Conservation (phyloP, 768 basidiomycete genomes). For the Boletus edulis region DNA sequence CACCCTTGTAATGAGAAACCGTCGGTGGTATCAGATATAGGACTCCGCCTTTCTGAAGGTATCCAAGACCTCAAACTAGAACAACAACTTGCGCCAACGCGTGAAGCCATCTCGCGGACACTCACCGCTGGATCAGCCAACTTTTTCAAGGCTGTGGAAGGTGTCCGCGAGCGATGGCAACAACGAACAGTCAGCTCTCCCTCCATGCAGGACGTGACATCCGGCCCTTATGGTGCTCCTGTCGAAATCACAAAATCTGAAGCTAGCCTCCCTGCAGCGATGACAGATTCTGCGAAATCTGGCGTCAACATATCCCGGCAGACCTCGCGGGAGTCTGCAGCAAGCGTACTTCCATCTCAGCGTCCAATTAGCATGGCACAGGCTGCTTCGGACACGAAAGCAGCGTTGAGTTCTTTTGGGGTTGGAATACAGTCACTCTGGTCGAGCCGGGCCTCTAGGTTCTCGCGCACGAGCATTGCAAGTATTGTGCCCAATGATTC, state of each 20-base stretch:
- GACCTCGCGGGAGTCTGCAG: constrained; percentile 28
- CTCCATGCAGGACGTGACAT: constrained; percentile 22
- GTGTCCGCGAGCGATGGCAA: constrained; percentile 75
- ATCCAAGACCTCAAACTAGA: constrained; percentile 92
- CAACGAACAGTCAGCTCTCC: constrained; percentile 34
- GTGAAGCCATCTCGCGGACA: constrained; percentile 83
- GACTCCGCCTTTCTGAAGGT: constrained; percentile 88
- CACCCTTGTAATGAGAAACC: constrained; percentile 94
- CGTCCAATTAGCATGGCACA: constrained; percentile 30
- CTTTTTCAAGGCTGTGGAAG: constrained; percentile 89
- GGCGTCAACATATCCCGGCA: constrained; percentile 15
- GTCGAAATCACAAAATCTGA: constrained; percentile 33
- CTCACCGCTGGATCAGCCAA: constrained; percentile 70
- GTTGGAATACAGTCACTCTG: constrained; percentile 49
- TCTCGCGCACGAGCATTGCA: constrained; percentile 33
- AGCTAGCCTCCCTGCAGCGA: constrained; percentile 11
- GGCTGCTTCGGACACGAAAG: constrained; percentile 34
- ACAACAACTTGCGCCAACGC: constrained; percentile 89
- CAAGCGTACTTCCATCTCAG: constrained; percentile 5
- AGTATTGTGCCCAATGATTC: constrained; percentile 27
- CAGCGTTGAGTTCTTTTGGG: constrained; percentile 40
- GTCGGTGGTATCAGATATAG: constrained; percentile 86
- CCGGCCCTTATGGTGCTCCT: constrained; percentile 19
- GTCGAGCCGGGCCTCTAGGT: constrained; percentile 37
- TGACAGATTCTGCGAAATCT: constrained; percentile 13